phyloP scores from a whole-genome alignment of 1,284 basidiomycete genomes.

The Trichosporon sp. region DNA sequence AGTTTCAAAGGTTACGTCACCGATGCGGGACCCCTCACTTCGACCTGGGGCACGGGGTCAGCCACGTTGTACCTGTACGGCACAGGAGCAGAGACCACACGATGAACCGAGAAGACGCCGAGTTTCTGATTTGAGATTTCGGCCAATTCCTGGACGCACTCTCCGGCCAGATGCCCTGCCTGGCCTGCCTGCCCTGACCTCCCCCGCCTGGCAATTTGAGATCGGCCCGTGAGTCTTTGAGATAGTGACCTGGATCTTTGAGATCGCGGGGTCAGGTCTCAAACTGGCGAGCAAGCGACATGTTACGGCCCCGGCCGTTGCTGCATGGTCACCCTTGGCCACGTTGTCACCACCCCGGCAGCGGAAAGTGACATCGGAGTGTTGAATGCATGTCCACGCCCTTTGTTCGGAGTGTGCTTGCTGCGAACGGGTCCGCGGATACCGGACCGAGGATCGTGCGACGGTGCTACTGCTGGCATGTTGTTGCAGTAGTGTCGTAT shows the following conservation, averaged over 20 bases:
- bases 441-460: neutral
- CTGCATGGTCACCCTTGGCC: no score
- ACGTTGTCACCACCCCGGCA: neutral
- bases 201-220: no score
- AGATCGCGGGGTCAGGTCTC: neutral
- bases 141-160: neutral
- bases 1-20: no score
- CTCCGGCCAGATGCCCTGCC: no score
- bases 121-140: constrained; percentile 1
- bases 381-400: neutral
- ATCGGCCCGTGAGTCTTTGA: neutral
- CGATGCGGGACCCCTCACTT: no score
- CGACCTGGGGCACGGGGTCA: no score
- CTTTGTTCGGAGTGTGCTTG: neutral
- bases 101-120: neutral
- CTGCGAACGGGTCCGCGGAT: neutral
- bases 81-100: neutral
- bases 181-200: no score
- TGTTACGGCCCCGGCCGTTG: neutral
- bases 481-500: no score
- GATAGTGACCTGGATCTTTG: neutral
- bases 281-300: neutral
- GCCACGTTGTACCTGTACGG: no score
- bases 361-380: neutral
- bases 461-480: neutral